Evolutionary conservation across 2,329 filamentous ascomycete genomes (phyloP).

Genomic region (Exophiala oligosperma): DNA sequence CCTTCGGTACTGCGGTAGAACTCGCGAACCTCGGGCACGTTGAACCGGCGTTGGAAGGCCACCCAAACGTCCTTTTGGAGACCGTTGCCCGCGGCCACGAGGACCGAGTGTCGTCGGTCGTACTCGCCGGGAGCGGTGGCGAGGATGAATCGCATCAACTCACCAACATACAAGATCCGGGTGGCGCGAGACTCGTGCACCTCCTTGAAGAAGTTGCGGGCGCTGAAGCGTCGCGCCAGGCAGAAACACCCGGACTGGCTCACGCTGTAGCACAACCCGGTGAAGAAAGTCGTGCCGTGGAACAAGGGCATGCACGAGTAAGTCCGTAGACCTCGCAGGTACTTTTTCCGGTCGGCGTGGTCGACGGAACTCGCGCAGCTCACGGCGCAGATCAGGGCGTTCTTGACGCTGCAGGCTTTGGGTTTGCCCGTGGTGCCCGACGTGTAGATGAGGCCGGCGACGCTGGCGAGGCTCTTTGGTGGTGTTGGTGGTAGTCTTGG

Average conservation of each 20-base stretch:
- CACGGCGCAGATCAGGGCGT: constrained; percentile 38
- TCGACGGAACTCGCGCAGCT: constrained; percentile 35
- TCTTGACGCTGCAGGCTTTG: constrained; percentile 31
- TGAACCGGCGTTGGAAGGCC: constrained; percentile 40
- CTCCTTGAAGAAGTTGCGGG: constrained; percentile 26
- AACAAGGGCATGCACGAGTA: constrained; percentile 52
- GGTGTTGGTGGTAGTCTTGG: constrained; percentile 16
- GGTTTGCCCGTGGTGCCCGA: constrained; percentile 43
- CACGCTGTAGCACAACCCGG: constrained; percentile 42
- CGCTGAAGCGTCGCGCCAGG: constrained; percentile 37
- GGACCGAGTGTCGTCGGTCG: constrained; percentile 46
- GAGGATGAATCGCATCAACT: constrained; percentile 50
- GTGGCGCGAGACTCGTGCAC: constrained; percentile 46
- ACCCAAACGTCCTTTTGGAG: constrained; percentile 51
- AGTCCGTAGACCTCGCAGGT: constrained; percentile 44
- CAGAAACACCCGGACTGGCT: constrained; percentile 45
- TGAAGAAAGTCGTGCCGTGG: constrained; percentile 51
- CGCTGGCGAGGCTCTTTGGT: constrained; percentile 34
- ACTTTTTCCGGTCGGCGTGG: constrained; percentile 39
- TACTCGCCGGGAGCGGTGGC: constrained; percentile 43
- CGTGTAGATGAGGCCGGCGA: constrained; percentile 47
- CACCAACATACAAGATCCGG: constrained; percentile 57
- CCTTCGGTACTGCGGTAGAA: constrained; percentile 80
- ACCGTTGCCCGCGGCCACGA: constrained; percentile 49
- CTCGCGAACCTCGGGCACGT: constrained; percentile 59